Conservation (phyloP, 768 basidiomycete species). For the Gautieria morchelliformis region DNA sequence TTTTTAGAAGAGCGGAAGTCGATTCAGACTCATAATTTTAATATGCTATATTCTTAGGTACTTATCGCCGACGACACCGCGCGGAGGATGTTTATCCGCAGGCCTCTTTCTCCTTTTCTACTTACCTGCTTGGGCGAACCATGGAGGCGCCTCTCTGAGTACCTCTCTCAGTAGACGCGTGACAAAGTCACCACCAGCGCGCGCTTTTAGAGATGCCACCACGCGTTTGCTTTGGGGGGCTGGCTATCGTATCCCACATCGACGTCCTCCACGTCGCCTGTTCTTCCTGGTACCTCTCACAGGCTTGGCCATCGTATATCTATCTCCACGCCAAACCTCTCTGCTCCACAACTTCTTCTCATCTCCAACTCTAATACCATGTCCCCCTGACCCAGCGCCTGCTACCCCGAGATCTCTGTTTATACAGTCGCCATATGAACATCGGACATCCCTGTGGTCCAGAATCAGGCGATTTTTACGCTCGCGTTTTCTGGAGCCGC, state of each 20-base stretch:
- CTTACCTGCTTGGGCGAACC: no score
- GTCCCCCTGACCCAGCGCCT: conserved; percentile 14
- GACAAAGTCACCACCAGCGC: no score
- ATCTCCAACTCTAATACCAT: conserved; percentile 40
- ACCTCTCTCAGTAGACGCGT: no score
- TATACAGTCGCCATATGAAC: conserved; percentile 65
- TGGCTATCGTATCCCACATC: background rate
- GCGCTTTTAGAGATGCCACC: no score
- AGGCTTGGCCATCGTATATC: conserved; percentile 44
- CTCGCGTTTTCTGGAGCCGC: conserved; percentile 68
- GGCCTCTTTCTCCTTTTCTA: no score
- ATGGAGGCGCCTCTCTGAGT: no score
- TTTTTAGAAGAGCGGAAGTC: no score
- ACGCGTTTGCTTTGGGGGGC: background rate
- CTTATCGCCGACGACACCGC: no score
- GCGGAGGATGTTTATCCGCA: no score
- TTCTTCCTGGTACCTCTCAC: conserved; percentile 36
- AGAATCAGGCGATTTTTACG: conserved; percentile 40
- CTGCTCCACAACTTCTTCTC: conserved; percentile 40
- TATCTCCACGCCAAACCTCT: conserved; percentile 34
- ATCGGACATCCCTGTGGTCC: conserved; percentile 34
- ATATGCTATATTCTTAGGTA: no score
- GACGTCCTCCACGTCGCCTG: background rate
- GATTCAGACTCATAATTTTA: no score
- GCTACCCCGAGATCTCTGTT: conserved; percentile 18